These are phyloP conservation scores for Rauvolfia tetraphylla DNA, from an alignment of 257 asterid species.

Conservation along the genomic window DNA sequence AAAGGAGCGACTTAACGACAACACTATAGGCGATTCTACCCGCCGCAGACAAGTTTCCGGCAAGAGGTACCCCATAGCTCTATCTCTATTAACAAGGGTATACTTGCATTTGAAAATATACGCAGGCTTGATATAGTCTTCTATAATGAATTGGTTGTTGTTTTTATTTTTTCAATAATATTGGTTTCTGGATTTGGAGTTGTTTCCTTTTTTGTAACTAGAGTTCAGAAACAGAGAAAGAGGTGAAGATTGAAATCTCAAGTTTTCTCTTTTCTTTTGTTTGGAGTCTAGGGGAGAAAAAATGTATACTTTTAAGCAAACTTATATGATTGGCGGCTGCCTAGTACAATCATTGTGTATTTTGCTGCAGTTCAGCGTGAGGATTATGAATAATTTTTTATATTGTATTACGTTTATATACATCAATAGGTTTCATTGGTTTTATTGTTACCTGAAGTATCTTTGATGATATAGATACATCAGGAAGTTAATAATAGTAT, in stretches of 20 bases:
- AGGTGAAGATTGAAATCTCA: background rate
- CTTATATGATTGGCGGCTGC: background rate
- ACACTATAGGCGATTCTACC: conserved; percentile 35
- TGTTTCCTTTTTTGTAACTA: background rate
- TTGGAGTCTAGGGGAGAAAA: too few species aligned
- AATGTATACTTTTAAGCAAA: background rate
- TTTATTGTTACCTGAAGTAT: background rate
- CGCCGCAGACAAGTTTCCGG: conserved; percentile 58
- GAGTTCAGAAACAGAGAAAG: background rate
- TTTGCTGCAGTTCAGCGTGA: background rate
- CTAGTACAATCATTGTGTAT: background rate
- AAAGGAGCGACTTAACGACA: conserved; percentile 72
- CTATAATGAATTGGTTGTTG: background rate
- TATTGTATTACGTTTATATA: background rate
- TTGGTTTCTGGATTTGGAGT: background rate
- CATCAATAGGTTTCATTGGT: background rate
- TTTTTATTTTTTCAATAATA: background rate
- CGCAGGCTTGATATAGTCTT: background rate
- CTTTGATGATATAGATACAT: background rate
- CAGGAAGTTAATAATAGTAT: background rate
- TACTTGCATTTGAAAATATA: background rate
- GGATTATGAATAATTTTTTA: background rate
- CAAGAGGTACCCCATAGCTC: conserved; percentile 51
- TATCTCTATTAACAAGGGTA: background rate
- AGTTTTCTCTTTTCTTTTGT: background rate